Conservation (phyloP, 345 rosid species). For the Nasturtium officinale region DNA sequence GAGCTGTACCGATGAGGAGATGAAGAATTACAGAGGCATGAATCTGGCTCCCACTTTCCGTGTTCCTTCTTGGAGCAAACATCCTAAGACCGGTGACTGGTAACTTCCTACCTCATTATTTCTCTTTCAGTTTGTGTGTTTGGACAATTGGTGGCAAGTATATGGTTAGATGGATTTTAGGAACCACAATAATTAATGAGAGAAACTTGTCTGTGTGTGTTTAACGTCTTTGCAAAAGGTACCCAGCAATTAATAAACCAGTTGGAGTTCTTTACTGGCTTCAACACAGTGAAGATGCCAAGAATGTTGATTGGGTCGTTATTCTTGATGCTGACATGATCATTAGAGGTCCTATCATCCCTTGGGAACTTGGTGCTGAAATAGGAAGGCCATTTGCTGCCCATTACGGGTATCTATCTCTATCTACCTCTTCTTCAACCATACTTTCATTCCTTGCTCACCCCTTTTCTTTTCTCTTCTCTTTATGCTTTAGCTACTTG, state of each 20-base stretch:
- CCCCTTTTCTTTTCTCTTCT: background rate
- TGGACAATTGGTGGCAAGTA: too few relatives aligned
- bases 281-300: slow-evolving; percentile 84
- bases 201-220: background rate
- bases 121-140: too few relatives aligned
- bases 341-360: slow-evolving; percentile 87
- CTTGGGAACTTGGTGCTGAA: slow-evolving; percentile 95
- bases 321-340: slow-evolving; percentile 99
- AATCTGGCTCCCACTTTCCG: slow-evolving; percentile 83
- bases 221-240: slow-evolving; percentile 48
- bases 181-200: too few relatives aligned
- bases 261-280: slow-evolving; percentile 96
- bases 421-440: background rate
- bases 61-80: slow-evolving; percentile 94
- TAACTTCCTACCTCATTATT: background rate
- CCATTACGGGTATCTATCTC: slow-evolving; percentile 67
- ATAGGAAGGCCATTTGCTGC: slow-evolving; percentile 90
- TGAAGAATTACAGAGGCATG: slow-evolving; percentile 78
- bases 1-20: slow-evolving; percentile 91
- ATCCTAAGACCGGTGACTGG: slow-evolving; percentile 92
- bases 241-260: slow-evolving; percentile 97
- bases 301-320: slow-evolving; percentile 92
- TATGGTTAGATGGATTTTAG: too few relatives aligned
- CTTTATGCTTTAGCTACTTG: slow-evolving; percentile 61
- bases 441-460: background rate